phyloP scores from a whole-genome alignment of 106 monocot genomes.

The Dendrobium nobile region DNA sequence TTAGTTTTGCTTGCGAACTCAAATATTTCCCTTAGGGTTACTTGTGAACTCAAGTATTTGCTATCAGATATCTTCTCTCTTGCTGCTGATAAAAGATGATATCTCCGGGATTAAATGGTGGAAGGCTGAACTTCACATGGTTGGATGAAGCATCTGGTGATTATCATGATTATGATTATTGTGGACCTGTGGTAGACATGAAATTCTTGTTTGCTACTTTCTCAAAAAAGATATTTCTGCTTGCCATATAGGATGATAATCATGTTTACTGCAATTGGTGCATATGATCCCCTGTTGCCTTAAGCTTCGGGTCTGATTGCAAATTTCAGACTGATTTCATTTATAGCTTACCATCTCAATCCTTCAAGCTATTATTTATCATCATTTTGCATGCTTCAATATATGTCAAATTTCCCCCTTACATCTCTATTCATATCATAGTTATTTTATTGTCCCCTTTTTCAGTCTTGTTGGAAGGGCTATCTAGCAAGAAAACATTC shows the following conservation, averaged over 20 bases:
- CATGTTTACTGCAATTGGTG: no score
- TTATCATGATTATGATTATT: background rate
- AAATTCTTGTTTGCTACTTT: background rate
- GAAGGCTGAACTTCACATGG: background rate
- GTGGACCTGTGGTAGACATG: background rate
- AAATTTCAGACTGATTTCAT: no score
- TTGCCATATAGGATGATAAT: no score
- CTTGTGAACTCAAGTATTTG: no score
- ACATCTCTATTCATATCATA: background rate
- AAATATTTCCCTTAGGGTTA: no score
- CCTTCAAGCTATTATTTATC: background rate
- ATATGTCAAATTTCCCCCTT: background rate
- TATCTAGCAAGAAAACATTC: conserved; percentile 33
- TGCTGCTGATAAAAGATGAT: background rate
- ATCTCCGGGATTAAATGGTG: background rate
- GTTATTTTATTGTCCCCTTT: background rate
- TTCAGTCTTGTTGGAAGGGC: conserved; percentile 45
- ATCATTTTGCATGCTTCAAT: no score
- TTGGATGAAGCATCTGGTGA: background rate
- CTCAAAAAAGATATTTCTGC: background rate
- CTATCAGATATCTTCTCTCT: background rate
- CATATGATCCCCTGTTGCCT: no score
- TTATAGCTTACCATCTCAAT: background rate
- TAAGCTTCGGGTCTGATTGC: no score
- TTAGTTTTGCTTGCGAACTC: no score